Percentiles rank a stretch among this genome's conserved stretches.
Conservation (phyloP, 768 basidiomycete species). For the Tylopilus cervinicoccineus region DNA sequence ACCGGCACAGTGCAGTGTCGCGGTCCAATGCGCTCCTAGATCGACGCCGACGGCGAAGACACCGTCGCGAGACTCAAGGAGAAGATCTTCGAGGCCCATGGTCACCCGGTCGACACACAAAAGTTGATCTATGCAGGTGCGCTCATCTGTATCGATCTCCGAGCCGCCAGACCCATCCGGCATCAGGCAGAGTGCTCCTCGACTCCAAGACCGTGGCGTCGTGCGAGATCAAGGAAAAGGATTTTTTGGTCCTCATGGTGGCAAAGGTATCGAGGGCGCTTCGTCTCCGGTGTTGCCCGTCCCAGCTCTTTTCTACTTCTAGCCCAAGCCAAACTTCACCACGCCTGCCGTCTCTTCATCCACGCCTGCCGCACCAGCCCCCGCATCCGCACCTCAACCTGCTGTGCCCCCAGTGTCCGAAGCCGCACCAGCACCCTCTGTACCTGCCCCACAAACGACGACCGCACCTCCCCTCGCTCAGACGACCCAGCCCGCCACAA, state of each 20-base stretch:
- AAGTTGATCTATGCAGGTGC: slow-evolving; percentile 95
- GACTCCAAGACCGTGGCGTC: slow-evolving; percentile 87
- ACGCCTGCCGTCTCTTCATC: slow-evolving; percentile 24
- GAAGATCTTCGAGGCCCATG: slow-evolving; percentile 76
- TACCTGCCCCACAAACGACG: slow-evolving; percentile 31
- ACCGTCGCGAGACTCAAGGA: slow-evolving; percentile 77
- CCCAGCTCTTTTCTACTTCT: slow-evolving; percentile 5
- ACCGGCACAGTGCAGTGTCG: background rate
- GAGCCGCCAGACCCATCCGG: background rate
- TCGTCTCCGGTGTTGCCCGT: background rate
- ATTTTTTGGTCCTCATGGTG: slow-evolving; percentile 99
- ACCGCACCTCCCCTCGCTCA: slow-evolving; percentile 26
- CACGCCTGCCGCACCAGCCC: slow-evolving; percentile 10
- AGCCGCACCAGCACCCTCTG: slow-evolving; percentile 28
- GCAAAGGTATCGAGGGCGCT: slow-evolving; percentile 63
- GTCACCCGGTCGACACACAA: slow-evolving; percentile 69
- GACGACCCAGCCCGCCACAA: slow-evolving; percentile 34
- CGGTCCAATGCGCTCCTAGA: slow-evolving; percentile 33
- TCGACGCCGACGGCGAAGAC: slow-evolving; percentile 74
- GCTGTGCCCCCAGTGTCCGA: slow-evolving; percentile 31
- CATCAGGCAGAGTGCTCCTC: slow-evolving; percentile 80
- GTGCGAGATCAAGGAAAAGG: slow-evolving; percentile 95
- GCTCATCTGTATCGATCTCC: slow-evolving; percentile 17
- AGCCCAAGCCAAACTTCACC: slow-evolving; percentile 53
- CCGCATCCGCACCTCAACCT: slow-evolving; percentile 13